A percentile compares a stretch with the other conserved stretches of the same genome.
These are phyloP conservation scores for Trypanosomatidae sp. DNA, from an alignment of 208 protist species.

Conservation along the genomic window DNA sequence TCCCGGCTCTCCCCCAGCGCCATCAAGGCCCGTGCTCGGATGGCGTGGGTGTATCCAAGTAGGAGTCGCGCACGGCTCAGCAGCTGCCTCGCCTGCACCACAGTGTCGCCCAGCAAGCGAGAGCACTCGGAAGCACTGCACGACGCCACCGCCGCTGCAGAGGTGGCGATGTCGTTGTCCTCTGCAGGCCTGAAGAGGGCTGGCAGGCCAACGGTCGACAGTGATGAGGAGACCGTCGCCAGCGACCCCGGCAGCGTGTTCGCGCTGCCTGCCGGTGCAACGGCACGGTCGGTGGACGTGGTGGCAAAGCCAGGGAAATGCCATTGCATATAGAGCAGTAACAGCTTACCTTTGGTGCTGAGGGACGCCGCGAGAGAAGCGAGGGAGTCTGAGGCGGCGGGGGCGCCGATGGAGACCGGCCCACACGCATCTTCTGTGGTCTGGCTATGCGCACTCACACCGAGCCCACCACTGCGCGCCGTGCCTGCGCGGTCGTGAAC, in stretches of 20 bases:
- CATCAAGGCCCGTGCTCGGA: slow-evolving; percentile 20
- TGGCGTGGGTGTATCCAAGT: slow-evolving; percentile 23
- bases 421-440: background rate
- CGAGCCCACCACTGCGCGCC: background rate
- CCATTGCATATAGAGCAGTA: slow-evolving; percentile 33
- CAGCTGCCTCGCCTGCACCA: slow-evolving; percentile 20
- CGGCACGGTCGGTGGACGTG: background rate
- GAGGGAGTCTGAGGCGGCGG: background rate
- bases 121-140: slow-evolving; percentile 15
- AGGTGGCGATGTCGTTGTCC: slow-evolving; percentile 13
- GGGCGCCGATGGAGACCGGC: background rate
- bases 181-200: slow-evolving; percentile 10
- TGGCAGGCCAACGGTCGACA: slow-evolving; percentile 6
- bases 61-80: slow-evolving; percentile 23
- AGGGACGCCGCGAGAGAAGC: slow-evolving; percentile 6
- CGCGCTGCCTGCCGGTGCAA: background rate
- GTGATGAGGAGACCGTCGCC: background rate
- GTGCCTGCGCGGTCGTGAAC: background rate
- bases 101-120: slow-evolving; percentile 13
- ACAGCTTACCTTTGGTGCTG: slow-evolving; percentile 27
- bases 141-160: slow-evolving; percentile 5
- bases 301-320: slow-evolving; percentile 11
- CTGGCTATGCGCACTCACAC: background rate
- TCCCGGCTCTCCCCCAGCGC: slow-evolving; percentile 21
- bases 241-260: background rate